Conservation (phyloP, 208 protist species). For the Willaertia magna region DNA sequence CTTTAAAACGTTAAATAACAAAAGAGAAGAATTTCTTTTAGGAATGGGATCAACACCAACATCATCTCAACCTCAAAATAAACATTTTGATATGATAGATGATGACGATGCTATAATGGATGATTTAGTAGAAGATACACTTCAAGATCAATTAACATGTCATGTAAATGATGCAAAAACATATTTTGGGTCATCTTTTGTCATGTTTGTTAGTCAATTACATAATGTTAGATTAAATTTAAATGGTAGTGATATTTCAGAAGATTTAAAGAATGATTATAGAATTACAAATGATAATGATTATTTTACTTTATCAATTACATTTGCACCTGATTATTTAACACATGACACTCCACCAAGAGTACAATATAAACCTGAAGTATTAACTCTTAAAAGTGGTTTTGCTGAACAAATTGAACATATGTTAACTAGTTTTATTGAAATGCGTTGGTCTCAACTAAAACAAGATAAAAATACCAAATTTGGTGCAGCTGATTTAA, state of each 20-base stretch:
- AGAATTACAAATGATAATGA: not conserved
- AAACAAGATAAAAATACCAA: not conserved
- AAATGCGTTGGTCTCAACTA: not conserved
- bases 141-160: not conserved
- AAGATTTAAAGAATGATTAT: not conserved
- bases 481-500: not conserved
- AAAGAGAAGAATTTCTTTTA: not conserved
- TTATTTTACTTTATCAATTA: not conserved
- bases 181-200: not conserved
- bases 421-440: not conserved
- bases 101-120: not conserved
- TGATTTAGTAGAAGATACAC: not conserved
- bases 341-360: not conserved
- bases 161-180: not conserved
- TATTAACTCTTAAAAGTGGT: not conserved
- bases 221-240: not conserved
- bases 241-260: not conserved
- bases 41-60: not conserved
- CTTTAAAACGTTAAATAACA: not conserved
- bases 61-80: not conserved
- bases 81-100: not conserved
- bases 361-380: not conserved
- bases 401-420: not conserved
- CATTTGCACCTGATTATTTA: slow-evolving; percentile 1
- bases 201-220: not conserved